Base-by-base conservation (phyloP, 148 eudicot species). In the Chenopodium formosanum region DNA sequence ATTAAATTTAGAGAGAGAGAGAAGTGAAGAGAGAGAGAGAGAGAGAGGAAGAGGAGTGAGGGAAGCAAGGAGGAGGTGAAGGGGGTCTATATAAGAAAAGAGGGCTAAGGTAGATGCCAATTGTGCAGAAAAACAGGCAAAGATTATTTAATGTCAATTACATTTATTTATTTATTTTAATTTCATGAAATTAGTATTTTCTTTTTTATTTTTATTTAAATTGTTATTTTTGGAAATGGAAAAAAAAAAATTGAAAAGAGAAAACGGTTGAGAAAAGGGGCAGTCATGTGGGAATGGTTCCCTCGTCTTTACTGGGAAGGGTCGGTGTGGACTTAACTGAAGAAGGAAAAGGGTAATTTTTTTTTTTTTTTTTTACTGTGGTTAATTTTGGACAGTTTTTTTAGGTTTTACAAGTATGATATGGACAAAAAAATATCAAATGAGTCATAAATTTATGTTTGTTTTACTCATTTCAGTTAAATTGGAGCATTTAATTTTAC, bases 231-330 rank as follows among this genome's bases (percentile, higher is more conserved):
- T 66, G 25, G 27, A 12, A 70, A 8, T 66, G 22, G 4, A 75
- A 68, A 60, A 56, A 0, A 0, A 29, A 44, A 47, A 47, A 25
- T 14, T 14, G n/a, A 67, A 52, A 50, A 22, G 72, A 65, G 81
- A 52, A 68, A 73, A 79, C 83, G 78, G 87, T 80, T 87, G 88
- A 84, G 81, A 82, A 79, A 79, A 79, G 81, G 64, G 27, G 84
- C 88, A 83, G 89, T 60, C 95, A 89, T 87, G 95, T 92, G 95
- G 74, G 81, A n/a, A 40, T 82, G 87, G 92, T 90, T 90, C 83
- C 80, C 86, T 83, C 81, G 84, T 83, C 89, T 84, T 84, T 82
- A 76, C 86, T 50, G 79, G 83, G 88, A 86, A 85, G 90, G 88
- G 88, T 82, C 90, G 91, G 89, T 82, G 87, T 86, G 86, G 88